Evolutionary conservation across 2,329 filamentous ascomycete species (phyloP), one percentile per base, ranked within the genome.

Genomic region (Alternaria sp.): DNA sequence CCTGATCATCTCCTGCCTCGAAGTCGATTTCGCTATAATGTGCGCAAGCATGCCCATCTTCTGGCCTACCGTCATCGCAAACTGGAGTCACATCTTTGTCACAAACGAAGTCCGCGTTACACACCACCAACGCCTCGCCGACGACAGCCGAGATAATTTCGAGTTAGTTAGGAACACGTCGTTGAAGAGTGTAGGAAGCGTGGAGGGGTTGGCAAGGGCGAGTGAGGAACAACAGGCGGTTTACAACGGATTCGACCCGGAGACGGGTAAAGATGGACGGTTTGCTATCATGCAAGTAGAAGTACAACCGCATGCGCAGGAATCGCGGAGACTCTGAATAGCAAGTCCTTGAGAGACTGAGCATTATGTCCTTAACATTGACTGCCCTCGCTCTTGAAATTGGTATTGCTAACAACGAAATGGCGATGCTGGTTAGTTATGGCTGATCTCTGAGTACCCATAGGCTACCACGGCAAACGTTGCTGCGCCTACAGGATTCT

Each of bases 31-130:
- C 44, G 75, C 75, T 14, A 76, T 78, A 55, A 72, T 76, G 24
- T 76, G 71, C 62, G 75, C 74, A 30, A 75, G 72, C 8, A 75
- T 78, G 58, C 76, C 76, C 16, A 76, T 78, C 34, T 78, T 78
- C 67, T 78, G 76, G 76, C 75, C 75, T 7, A 61, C 68, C 14
- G 63, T 78, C 34, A 57, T 71, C 12, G 51, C 64, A n/a, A 66
- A 67, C n/a, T 67, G 67, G 44, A 69, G 64, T 9, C 65, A 74
- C 7, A 78, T 78, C 34, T 75, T 77, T 43, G 71, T 78, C 41
- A 74, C 73, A 4, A 70, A 73, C 42, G 75, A 78, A 58, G 73
- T 78, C 18, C 67, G 66, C 22, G 69, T 78, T 8, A 69, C 66
- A 18, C 65, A 69, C 32, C 67, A 72, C 36, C 62, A 65, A 18